Percentiles rank a stretch among this genome's conserved stretches.
Evolutionary conservation across 2,329 filamentous ascomycete genomes (phyloP).

Genomic region (Cordyceps tenuipes): DNA sequence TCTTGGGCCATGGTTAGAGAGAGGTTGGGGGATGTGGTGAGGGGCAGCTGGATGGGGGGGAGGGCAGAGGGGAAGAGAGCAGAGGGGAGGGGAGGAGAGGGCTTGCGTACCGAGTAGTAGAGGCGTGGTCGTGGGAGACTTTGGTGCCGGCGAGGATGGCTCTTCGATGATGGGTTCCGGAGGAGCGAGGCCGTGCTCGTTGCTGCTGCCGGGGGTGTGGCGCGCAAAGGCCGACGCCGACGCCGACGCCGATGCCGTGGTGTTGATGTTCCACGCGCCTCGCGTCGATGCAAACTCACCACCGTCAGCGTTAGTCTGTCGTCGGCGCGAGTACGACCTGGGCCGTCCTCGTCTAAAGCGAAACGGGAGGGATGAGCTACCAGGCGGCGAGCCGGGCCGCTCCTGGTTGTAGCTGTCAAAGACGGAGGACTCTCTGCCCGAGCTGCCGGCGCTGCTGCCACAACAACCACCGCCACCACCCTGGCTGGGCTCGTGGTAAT

Average conservation of each 20-base stretch:
- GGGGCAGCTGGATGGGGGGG: neutral
- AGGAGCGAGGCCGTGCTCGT: constrained; percentile 10
- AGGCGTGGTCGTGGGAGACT: constrained; percentile 17
- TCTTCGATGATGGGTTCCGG: constrained; percentile 29
- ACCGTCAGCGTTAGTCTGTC: neutral
- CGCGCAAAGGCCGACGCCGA: neutral
- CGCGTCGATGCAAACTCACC: neutral
- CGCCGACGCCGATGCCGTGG: neutral
- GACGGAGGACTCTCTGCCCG: neutral
- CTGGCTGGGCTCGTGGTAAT: neutral
- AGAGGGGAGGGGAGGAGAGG: neutral
- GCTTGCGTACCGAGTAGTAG: constrained; percentile 25
- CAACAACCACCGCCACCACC: neutral
- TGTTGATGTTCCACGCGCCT: constrained; percentile 8
- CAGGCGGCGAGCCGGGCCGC: neutral
- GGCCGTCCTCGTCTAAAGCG: neutral
- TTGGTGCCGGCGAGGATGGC: constrained; percentile 19
- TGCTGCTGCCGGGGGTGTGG: neutral
- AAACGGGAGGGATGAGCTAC: neutral
- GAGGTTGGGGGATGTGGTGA: neutral
- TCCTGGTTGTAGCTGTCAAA: neutral
- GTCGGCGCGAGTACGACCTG: neutral
- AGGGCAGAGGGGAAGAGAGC: no score
- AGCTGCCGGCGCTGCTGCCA: neutral
- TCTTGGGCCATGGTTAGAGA: constrained; percentile 8